A percentile compares a stretch with the other conserved stretches of the same genome.
These are phyloP conservation scores for Epichloe sibirici DNA, from an alignment of 2,329 filamentous ascomycete species.

Conservation along the genomic window DNA sequence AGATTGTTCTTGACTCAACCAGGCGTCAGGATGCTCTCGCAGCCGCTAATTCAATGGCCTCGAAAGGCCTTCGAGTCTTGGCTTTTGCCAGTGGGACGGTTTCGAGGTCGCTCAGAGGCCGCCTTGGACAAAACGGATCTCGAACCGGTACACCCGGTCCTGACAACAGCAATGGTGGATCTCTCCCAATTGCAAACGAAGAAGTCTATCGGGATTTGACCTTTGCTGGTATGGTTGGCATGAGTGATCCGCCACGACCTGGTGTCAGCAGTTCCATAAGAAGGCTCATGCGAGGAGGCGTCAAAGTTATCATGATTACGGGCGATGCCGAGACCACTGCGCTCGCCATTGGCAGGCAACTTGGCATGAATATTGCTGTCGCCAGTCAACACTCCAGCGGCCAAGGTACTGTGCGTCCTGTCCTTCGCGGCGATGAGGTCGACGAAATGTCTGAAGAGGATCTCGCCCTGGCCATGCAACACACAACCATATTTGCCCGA, in stretches of 20 bases:
- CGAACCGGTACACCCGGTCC: constrained; percentile 41
- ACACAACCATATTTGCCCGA: constrained; percentile 88
- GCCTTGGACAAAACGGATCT: constrained; percentile 24
- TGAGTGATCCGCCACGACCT: constrained; percentile 90
- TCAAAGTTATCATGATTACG: constrained; percentile 98
- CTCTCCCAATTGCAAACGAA: constrained; percentile 39
- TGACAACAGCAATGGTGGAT: constrained; percentile 27
- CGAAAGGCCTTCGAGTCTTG: constrained; percentile 78
- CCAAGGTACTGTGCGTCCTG: constrained; percentile 52
- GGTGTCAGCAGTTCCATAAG: constrained; percentile 84
- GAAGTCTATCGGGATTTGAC: constrained; percentile 72
- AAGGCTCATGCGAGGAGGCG: constrained; percentile 81
- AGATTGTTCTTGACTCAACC: constrained; percentile 70
- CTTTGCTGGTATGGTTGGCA: constrained; percentile 87
- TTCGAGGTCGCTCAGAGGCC: constrained; percentile 30
- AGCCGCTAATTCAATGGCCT: constrained; percentile 77
- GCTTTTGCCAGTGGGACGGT: constrained; percentile 82
- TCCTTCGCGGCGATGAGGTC: constrained; percentile 83
- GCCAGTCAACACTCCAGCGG: constrained; percentile 38
- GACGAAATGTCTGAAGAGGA: constrained; percentile 82
- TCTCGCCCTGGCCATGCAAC: constrained; percentile 70
- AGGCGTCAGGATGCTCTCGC: constrained; percentile 61
- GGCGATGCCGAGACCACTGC: constrained; percentile 93
- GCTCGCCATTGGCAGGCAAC: constrained; percentile 80
- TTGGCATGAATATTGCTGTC: constrained; percentile 76